Percentiles rank a stretch among this genome's conserved stretches.
Conservation (phyloP, 805 yeast genomes). For the Starmera quercuum region DNA sequence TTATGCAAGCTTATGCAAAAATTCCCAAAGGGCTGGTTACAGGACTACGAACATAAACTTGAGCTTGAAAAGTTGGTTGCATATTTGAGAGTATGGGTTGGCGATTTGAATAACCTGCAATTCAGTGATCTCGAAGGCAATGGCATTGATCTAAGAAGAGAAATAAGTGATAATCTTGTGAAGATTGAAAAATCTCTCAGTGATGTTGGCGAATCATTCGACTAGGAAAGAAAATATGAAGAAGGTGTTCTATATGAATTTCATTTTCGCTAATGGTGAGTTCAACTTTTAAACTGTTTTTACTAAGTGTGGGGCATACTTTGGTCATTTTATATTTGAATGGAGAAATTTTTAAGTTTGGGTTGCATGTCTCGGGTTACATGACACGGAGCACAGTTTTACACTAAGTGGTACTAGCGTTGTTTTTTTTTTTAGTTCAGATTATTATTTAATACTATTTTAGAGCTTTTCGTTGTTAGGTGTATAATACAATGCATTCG, state of each 20-base stretch:
- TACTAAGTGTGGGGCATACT: no score
- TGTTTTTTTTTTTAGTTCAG: no score
- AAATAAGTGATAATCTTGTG: conserved; percentile 22
- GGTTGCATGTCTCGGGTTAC: no score
- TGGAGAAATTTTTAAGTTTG: no score
- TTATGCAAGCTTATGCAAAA: conserved; percentile 18
- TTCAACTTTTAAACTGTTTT: no score
- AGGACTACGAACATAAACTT: conserved; percentile 5
- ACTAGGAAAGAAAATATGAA: neutral
- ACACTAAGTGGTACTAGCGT: no score
- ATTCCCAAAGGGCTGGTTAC: conserved; percentile 17
- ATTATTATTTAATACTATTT: no score
- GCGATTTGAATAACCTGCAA: conserved; percentile 15
- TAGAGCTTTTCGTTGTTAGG: no score
- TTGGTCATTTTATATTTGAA: no score
- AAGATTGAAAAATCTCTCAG: conserved; percentile 17
- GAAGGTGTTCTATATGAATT: neutral
- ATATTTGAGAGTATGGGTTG: conserved; percentile 22
- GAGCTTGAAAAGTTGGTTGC: conserved; percentile 16
- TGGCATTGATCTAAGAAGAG: conserved; percentile 19
- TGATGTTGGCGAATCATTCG: conserved; percentile 5
- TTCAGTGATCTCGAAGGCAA: conserved; percentile 17
- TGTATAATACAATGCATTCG: no score
- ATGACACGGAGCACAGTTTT: no score
- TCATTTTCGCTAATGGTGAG: no score